phyloP scores from a whole-genome alignment of 345 rosid species.

The Nephelium lappaceum region DNA sequence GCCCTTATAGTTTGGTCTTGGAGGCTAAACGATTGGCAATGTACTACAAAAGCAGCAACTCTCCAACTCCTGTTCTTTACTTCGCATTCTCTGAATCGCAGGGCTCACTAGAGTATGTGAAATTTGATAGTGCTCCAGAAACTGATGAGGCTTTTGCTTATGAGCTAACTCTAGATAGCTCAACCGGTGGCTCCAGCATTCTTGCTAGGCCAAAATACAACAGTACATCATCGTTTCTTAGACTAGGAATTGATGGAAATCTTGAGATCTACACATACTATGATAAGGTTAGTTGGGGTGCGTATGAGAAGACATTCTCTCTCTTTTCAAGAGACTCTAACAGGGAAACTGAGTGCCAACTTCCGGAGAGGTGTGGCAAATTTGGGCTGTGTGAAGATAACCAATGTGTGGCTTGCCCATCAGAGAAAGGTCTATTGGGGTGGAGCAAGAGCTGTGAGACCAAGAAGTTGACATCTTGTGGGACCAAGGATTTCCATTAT shows the following conservation, averaged over 20 bases:
- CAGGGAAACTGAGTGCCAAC: constrained; percentile 41
- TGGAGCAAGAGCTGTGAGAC: constrained; percentile 49
- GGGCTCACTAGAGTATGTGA: constrained; percentile 20
- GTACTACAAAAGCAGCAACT: constrained; percentile 34
- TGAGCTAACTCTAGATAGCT: constrained; percentile 13
- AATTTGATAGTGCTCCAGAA: constrained; percentile 26
- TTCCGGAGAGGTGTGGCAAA: constrained; percentile 45
- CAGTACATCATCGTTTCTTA: constrained; percentile 38
- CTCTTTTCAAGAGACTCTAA: constrained; percentile 32
- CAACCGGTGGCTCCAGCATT: background rate
- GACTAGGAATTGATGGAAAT: constrained; percentile 56
- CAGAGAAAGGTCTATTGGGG: constrained; percentile 36
- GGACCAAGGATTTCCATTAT: constrained; percentile 31
- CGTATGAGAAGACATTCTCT: constrained; percentile 47
- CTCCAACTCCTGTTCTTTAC: constrained; percentile 36
- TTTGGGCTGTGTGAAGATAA: constrained; percentile 53
- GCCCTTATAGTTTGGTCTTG: constrained; percentile 61
- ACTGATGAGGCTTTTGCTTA: constrained; percentile 25
- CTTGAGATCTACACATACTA: constrained; percentile 44
- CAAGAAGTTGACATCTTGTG: constrained; percentile 32
- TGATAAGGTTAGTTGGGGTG: constrained; percentile 32
- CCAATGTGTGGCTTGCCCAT: constrained; percentile 62
- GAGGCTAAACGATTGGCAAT: constrained; percentile 43
- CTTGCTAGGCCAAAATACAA: constrained; percentile 41
- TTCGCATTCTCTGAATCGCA: background rate